Evolutionary conservation across 192 early-diverging fungal species (phyloP), one percentile per base, ranked within the genome.

Genomic region (Backusella sp.): DNA sequence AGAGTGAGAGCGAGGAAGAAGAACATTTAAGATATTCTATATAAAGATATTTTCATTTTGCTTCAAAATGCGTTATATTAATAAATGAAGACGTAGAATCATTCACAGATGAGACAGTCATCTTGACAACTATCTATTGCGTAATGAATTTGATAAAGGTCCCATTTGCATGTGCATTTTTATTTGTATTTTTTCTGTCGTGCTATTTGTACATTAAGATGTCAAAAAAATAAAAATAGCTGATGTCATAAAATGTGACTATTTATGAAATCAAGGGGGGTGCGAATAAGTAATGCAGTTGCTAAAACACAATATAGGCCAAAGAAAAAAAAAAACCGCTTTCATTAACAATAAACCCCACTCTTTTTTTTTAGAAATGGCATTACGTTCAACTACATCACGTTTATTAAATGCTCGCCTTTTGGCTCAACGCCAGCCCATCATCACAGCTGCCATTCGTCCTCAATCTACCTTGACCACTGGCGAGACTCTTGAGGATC

Each of bases 401-500:
- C 80, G 80, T 6, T 37, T 76, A 34, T 77, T 81, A 35, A 70
- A 66, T 53, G 73, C 68, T 34, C 80, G 80, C 56, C 72, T 79
- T 19, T 36, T 68, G 17, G 73, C 73, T 46, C 67, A 73, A 34
- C 72, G 72, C 15, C 72, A 66, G 56, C 80, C 80, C 39, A 56
- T 73, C 15, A 69, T 70, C 6, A 34, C 77, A 62, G 66, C 73
- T 44, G 67, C 75, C 26, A 46, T 66, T 53, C 80, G 80, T 35
- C 59, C 76, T 42, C 77, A 78, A 52, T 82, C 80, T 7, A 82
- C 82, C 26, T 74, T 79, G 46, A 37, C 73, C 41, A 73, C 76
- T 19, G 76, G 78, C 36, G 68, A 79, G 36, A 28, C 66, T 1
- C 26, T 68, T 12, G 78, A 84, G 11, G 91, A 94, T 52, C 90